Conservation (phyloP, 495 filamentous ascomycete genomes). For the Beverwykella pulmonaria region DNA sequence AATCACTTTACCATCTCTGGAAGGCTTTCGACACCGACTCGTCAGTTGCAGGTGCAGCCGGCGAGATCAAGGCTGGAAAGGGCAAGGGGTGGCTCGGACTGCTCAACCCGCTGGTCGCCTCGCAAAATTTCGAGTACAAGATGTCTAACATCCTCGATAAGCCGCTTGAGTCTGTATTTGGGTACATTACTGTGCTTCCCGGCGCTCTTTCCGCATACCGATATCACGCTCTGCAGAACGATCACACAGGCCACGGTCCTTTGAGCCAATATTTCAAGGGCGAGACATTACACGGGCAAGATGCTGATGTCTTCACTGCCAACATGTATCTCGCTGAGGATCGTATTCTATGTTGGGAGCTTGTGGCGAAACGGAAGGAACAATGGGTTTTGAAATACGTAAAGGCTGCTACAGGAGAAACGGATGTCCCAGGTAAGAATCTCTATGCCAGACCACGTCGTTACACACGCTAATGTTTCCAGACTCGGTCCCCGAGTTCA, state of each 20-base stretch:
- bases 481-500: constrained; percentile 87
- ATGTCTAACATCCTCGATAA: constrained; percentile 99
- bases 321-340: constrained; percentile 99
- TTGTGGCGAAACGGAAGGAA: constrained; percentile 93
- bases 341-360: constrained; percentile 98
- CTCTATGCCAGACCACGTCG: background rate
- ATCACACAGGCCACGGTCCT: constrained; percentile 91
- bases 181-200: constrained; percentile 95
- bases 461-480: background rate
- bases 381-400: constrained; percentile 98
- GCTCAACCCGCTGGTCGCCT: constrained; percentile 91
- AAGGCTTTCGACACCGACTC: constrained; percentile 98
- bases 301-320: constrained; percentile 97
- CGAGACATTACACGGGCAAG: constrained; percentile 92
- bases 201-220: constrained; percentile 94
- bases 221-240: constrained; percentile 96
- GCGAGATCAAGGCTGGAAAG: constrained; percentile 96
- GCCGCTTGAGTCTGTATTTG: constrained; percentile 94
- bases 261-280: constrained; percentile 99
- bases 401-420: constrained; percentile 91
- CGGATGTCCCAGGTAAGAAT: constrained; percentile 85
- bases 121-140: constrained; percentile 99
- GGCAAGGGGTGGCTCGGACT: constrained; percentile 80
- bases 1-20: constrained; percentile 96
- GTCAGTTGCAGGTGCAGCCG: constrained; percentile 92